Evolutionary conservation across 148 eudicot genomes (phyloP), one percentile per base, ranked within the genome.

Genomic region (Rhododendron vialii): DNA sequence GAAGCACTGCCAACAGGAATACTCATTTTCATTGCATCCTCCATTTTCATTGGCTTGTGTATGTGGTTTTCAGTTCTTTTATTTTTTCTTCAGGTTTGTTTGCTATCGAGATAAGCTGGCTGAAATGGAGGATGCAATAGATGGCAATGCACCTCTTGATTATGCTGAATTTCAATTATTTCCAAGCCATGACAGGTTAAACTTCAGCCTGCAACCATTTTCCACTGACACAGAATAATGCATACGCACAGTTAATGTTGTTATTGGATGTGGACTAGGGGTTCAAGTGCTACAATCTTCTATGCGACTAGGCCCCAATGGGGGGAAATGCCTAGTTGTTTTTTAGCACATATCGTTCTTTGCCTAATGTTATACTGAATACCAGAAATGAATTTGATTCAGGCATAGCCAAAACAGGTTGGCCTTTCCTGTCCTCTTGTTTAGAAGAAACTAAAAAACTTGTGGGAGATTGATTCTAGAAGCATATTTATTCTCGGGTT

Each of bases 181-280:
- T 87, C 95, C 94, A 1, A 85, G 86, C 83, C 91, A 89, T 83
- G 90, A 93, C 90, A 96, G 98, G 98, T 96, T 17, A 81, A 80
- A 76, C 84, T 80, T 81, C 9, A 36, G 71, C 10, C 36, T 35
- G 2, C 50, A 55, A 69, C 80, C 48, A 41, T 36, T 18, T 50
- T 57, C 17, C 9, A 36, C 38, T 45, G 73, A 76, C 41, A 50
- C 28, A 71, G 53, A 41, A 7, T 14, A 14, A 24, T 45, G 38
- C 51, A 35, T 48, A 71, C 69, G 50, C 61, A 61, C 38, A 36
- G 8, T 45, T 88, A 1, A 38, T 22, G n/a, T 53, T 26, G 28
- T 85, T 73, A 12, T 87, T 86, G 78, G 47, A 7, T 8, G 22
- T 30, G 48, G 61, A 47, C 55, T 41, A 41, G 43, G 78, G 63